Conservation (phyloP, 1,139 yeast genomes). For the Hansenula lynferdii region DNA sequence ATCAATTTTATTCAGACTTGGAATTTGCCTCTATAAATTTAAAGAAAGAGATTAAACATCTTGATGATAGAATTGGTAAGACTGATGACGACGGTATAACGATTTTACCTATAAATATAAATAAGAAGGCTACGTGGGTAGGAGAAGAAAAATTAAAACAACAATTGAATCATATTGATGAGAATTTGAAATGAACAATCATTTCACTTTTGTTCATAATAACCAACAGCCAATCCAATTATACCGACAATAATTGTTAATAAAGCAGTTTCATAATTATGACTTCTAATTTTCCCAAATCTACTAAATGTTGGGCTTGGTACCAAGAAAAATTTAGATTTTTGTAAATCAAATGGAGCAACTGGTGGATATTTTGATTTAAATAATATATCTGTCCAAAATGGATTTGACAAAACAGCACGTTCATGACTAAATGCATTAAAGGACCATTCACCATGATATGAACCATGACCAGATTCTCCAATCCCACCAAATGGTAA, state of each 20-base stretch:
- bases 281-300: conserved; percentile 12
- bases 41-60: conserved; percentile 50
- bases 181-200: background rate
- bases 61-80: conserved; percentile 55
- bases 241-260: conserved; percentile 13
- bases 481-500: conserved; percentile 96
- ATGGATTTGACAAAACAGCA: conserved; percentile 62
- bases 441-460: conserved; percentile 75
- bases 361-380: conserved; percentile 71
- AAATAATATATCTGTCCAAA: conserved; percentile 57
- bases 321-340: conserved; percentile 11
- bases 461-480: conserved; percentile 71
- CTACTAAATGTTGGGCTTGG: conserved; percentile 19
- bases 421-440: conserved; percentile 74
- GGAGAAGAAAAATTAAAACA: conserved; percentile 43
- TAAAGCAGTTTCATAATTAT: conserved; percentile 6
- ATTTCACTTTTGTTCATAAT: background rate
- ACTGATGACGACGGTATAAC: conserved; percentile 37
- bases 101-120: conserved; percentile 55
- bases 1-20: conserved; percentile 19
- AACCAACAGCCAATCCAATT: background rate
- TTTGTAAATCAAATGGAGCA: conserved; percentile 29
- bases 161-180: conserved; percentile 11
- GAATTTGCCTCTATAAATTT: conserved; percentile 33
- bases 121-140: conserved; percentile 56